These are phyloP conservation scores for Juncus inflexus DNA, from an alignment of 176 grass and related monocot species.

Conservation along the genomic window DNA sequence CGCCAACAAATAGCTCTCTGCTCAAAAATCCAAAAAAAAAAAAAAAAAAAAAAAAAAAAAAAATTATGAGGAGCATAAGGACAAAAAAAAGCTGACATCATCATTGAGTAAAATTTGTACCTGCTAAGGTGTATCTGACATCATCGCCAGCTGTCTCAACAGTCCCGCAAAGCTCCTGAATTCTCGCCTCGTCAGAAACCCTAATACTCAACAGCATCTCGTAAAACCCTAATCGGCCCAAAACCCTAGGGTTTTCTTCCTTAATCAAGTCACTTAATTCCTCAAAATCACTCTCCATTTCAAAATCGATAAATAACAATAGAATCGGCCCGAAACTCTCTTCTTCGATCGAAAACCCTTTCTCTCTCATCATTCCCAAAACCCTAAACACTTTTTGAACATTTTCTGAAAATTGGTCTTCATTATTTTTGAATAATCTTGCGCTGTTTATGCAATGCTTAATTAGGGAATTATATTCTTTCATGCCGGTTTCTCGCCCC, in stretches of 20 bases:
- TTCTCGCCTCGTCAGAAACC: conserved; percentile 57
- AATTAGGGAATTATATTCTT: conserved; percentile 73
- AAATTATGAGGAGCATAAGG: conserved; percentile 7
- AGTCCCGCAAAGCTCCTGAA: conserved; percentile 45
- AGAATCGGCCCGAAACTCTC: conserved; percentile 63
- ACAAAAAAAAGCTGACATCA: not conserved
- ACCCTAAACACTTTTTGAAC: conserved; percentile 50
- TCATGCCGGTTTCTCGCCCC: conserved; percentile 62
- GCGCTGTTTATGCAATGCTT: conserved; percentile 48
- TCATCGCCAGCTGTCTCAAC: conserved; percentile 36
- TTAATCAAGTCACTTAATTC: conserved; percentile 61
- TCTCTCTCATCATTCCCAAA: conserved; percentile 55
- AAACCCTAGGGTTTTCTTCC: conserved; percentile 46
- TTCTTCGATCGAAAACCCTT: conserved; percentile 58
- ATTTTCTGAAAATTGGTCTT: conserved; percentile 53
- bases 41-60: conserved; percentile 14
- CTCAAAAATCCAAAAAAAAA: conserved; percentile 9
- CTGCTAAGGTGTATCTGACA: conserved; percentile 48
- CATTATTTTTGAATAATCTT: conserved; percentile 27
- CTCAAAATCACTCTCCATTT: conserved; percentile 60
- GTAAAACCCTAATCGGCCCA: conserved; percentile 68
- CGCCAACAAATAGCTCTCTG: conserved; percentile 87
- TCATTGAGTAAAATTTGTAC: conserved; percentile 27
- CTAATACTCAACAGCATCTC: conserved; percentile 82
- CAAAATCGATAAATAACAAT: conserved; percentile 61